Evolutionary conservation across 257 asterid species (phyloP), one percentile per base, ranked within the genome.

Genomic region (Fraxinus cuspidata): DNA sequence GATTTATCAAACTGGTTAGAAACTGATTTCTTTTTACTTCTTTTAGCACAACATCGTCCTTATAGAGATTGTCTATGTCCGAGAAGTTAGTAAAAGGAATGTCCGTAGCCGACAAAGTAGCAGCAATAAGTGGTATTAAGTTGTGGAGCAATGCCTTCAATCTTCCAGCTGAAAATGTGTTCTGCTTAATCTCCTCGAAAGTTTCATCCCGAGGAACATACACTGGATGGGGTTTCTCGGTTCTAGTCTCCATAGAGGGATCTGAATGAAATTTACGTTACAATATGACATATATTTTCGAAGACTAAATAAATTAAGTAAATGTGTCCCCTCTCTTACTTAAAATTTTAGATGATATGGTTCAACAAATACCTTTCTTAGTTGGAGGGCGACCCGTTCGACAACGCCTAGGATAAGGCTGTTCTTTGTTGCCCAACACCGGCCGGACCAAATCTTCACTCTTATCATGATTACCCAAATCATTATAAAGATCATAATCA

Each of bases 321-420:
- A 18, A 19, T 6, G 64, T 53, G 53, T 44, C 27, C 11, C 27
- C 4, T 19, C 15, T 51, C 21, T 4, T 0, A 3, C 23, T 51
- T 18, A 51, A 51, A 5, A 4, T 6, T n/a, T 56, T 56, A n/a
- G 13, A n/a, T n/a, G 27, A 56, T 1, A 5, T 53, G 11, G 12
- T 53, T 53, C 27, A 0, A 15, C 13, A n/a, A 3, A 27, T 85
- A 93, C 98, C 98, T 86, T 77, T 83, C 78, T 81, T 75, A 35
- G 88, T 85, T 44, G 89, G 87, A 18, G 85, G 85, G 82, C 98
- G 71, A 71, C 98, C 98, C 27, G 97, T 94, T 75, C 97, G 91
- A 81, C 95, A 92, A 23, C 98, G 87, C 87, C 95, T 90, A 42
- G 98, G 98, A 86, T 94, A 94, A 81, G 98, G 98, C 89, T 85